phyloP scores from a whole-genome alignment of 441 rosid species.

The Hura crepitans region DNA sequence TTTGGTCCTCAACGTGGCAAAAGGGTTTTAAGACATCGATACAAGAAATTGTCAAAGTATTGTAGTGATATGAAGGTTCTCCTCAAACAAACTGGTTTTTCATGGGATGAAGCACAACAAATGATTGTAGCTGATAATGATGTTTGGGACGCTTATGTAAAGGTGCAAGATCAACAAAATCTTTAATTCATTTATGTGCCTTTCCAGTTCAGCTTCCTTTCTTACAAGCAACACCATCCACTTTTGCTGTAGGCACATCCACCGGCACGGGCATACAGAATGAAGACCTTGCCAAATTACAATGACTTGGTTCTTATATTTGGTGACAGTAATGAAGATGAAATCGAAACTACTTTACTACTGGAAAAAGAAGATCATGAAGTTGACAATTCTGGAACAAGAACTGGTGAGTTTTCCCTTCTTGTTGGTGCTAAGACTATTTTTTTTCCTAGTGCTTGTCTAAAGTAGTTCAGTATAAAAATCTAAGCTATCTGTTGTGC shows the following conservation, averaged over 20 bases:
- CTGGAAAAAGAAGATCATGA: constrained; percentile 39
- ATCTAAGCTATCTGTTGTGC: background rate
- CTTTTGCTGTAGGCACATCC: constrained; percentile 51
- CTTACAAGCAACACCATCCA: background rate
- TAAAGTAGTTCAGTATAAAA: background rate
- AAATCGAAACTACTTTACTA: constrained; percentile 25
- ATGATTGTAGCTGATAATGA: constrained; percentile 54
- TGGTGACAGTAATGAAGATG: constrained; percentile 37
- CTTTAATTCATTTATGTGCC: constrained; percentile 9
- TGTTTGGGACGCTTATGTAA: constrained; percentile 70
- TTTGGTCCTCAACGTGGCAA: constrained; percentile 66
- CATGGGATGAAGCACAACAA: constrained; percentile 61
- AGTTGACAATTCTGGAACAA: constrained; percentile 33
- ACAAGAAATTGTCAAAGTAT: constrained; percentile 64
- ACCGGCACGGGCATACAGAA: constrained; percentile 56
- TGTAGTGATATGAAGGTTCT: constrained; percentile 49
- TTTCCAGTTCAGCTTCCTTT: constrained; percentile 3
- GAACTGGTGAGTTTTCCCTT: constrained; percentile 33
- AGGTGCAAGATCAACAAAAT: constrained; percentile 38
- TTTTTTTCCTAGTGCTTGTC: background rate
- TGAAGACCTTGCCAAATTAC: constrained; percentile 66
- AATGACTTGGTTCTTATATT: constrained; percentile 59
- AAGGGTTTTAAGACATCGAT: constrained; percentile 72
- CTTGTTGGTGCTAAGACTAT: constrained; percentile 8
- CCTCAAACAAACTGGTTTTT: constrained; percentile 56